phyloP scores from a whole-genome alignment of 495 filamentous ascomycete genomes.

The Chaetomium tenue region DNA sequence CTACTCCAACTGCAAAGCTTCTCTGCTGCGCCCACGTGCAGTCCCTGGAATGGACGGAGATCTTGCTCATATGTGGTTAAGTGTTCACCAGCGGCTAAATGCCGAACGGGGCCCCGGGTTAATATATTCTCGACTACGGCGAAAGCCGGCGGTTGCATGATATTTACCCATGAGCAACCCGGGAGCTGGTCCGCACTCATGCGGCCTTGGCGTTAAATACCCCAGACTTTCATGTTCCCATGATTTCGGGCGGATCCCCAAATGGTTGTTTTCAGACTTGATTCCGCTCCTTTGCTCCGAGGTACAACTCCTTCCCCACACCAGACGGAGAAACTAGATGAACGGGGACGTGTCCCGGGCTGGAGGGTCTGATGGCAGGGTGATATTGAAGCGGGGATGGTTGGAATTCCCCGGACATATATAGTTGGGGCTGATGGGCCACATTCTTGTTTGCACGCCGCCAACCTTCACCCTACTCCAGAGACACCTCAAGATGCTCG shows the following conservation, averaged over 20 bases:
- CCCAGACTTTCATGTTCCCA: conserved; percentile 3
- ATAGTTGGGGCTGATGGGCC: not conserved
- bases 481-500: conserved; percentile 31
- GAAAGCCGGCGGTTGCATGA: not conserved
- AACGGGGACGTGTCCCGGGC: not conserved
- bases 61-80: conserved; percentile 2
- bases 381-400: not conserved
- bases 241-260: not conserved
- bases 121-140: conserved; percentile 8
- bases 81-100: conserved; percentile 5
- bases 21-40: too few species aligned
- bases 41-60: not conserved
- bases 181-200: not conserved
- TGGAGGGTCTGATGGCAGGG: not conserved
- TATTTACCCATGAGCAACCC: conserved; percentile 16
- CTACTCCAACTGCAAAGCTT: too few species aligned
- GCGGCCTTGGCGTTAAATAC: conserved; percentile 7
- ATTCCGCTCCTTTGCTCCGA: conserved; percentile 11
- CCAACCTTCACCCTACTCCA: not conserved
- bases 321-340: not conserved
- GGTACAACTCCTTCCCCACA: conserved; percentile 4
- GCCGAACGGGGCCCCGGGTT: not conserved
- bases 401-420: not conserved
- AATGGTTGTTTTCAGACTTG: not conserved
- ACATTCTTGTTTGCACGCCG: not conserved